Base-by-base conservation (phyloP, 1,284 basidiomycete species). In the Cystobasidium pallidum region DNA sequence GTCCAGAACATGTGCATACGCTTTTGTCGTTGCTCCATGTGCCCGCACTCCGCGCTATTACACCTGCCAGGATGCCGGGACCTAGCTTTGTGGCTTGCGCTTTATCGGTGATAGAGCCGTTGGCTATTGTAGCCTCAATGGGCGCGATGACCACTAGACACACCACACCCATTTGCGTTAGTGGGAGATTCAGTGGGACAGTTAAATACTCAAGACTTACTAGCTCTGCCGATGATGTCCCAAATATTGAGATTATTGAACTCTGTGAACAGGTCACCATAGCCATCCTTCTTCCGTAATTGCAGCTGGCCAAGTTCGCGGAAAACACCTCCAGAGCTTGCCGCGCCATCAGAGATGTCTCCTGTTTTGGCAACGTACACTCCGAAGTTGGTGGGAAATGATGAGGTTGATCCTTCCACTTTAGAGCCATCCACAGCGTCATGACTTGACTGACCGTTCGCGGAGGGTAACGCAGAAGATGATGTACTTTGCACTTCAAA, bases 1-100 rank as follows among this genome's bases (percentile, higher is more conserved):
- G 75, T 0, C 82, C 82, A 47, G 78, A 80, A 76, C 82, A 82
- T 0, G 81, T 81, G 67, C 82, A 82, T 30, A 83, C 81, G 17
- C 80, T 82, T 79, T 83, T 82, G 41, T 82, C 81, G 74, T 82
- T 82, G 2, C 81, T 81, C 82, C 82, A 83, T 3, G 80, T 79
- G 2, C 82, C 82, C 1, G 81, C 78, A 63, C 78, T 80, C 21
- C 82, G 76, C 10, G 82, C 82, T 7, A 83, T 80, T 1, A 83
- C 82, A 26, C 82, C 82, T 3, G 82, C 82, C 62, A 82, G 80
- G 30, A 83, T 78, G 49, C 75, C 78, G 3, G 80, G 80, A 17
- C 66, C 72, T 28, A 72, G 64, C 62, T 70, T 70, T 32, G 61
- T 39, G 28, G 66, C 70, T 51, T 62, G 54, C 32, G 43, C 41